phyloP scores from a whole-genome alignment of 257 asterid species.

The Ocimum tenuiflorum region DNA sequence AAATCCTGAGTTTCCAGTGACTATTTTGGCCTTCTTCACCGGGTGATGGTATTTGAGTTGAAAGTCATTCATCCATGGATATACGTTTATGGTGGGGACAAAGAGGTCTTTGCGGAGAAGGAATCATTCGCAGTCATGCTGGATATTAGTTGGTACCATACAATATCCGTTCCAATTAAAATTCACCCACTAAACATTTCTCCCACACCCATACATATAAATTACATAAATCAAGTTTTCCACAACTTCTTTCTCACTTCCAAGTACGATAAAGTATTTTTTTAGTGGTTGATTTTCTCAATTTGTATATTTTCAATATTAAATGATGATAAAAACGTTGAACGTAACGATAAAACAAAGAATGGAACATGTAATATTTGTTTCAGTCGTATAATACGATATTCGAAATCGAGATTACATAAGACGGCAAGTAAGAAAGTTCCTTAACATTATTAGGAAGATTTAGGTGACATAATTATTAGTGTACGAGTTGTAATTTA shows the following conservation, averaged over 20 bases:
- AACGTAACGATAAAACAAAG: no score
- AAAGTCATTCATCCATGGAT: conserved; percentile 7
- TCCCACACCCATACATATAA: no score
- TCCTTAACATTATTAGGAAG: conserved; percentile 10
- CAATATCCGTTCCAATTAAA: conserved; percentile 2
- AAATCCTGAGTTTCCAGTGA: no score
- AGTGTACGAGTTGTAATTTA: neutral
- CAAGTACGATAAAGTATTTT: neutral
- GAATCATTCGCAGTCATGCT: conserved; percentile 25
- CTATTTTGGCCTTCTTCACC: no score
- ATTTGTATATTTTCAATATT: no score
- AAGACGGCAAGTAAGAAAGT: conserved; percentile 14
- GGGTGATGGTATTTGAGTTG: no score
- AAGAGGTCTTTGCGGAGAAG: conserved; percentile 2
- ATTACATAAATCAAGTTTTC: no score
- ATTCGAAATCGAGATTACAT: neutral
- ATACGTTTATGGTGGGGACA: conserved; percentile 22
- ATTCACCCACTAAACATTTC: conserved; percentile 13
- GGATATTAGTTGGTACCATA: neutral
- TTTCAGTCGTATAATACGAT: neutral
- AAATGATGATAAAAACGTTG: no score
- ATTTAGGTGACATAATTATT: neutral
- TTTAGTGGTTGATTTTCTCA: no score
- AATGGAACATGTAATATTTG: neutral
- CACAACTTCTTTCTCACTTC: neutral